A percentile compares a stretch with the other conserved stretches of the same genome.
These are phyloP conservation scores for Platismatia glauca DNA, from an alignment of 495 filamentous ascomycete genomes.

Conservation along the genomic window DNA sequence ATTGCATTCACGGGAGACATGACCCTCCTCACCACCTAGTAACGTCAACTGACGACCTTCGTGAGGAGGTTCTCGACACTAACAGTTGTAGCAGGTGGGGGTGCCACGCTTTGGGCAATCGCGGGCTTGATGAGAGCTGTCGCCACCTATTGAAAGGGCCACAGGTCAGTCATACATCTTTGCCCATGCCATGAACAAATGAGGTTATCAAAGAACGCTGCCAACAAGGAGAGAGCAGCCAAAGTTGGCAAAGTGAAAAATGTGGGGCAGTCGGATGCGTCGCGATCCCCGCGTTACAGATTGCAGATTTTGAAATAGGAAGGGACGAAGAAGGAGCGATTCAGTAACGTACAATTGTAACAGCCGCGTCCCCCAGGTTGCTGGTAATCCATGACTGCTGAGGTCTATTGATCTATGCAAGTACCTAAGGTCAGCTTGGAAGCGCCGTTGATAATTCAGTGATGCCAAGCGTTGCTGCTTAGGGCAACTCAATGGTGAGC, in stretches of 20 bases:
- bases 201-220: neutral
- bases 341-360: constrained; percentile 65
- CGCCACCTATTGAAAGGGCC: constrained; percentile 49
- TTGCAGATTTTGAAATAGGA: neutral
- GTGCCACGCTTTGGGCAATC: constrained; percentile 92
- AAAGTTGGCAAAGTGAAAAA: neutral
- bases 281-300: neutral
- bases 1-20: constrained; percentile 92
- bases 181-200: constrained; percentile 10
- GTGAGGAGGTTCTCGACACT: neutral
- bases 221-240: neutral
- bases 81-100: constrained; percentile 83
- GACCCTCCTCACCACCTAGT: constrained; percentile 59
- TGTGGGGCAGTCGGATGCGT: neutral
- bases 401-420: neutral
- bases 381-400: constrained; percentile 41
- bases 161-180: constrained; percentile 7
- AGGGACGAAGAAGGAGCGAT: neutral
- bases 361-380: constrained; percentile 52
- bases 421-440: neutral
- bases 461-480: neutral
- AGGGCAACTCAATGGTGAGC: neutral
- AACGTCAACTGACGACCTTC: neutral
- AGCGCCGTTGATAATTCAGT: neutral
- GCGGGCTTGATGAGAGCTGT: constrained; percentile 74